Conservation (phyloP, 2,329 filamentous ascomycete species). For the Ophidiomyces ophidiicola region DNA sequence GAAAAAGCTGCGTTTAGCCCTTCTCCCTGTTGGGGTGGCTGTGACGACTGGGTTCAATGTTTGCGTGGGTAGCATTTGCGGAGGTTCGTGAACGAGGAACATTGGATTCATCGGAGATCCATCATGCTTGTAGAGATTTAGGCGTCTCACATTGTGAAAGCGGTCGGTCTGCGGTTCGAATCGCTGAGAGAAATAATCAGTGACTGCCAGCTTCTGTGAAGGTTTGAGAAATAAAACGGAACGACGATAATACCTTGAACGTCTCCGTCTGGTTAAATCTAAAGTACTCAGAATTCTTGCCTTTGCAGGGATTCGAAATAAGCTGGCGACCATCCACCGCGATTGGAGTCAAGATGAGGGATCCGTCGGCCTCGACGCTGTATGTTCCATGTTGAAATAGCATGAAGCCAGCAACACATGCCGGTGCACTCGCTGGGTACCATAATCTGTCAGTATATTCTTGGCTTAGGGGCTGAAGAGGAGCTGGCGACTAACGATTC, state of each 20-base stretch:
- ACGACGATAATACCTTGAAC: slow-evolving; percentile 41
- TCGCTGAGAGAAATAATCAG: slow-evolving; percentile 19
- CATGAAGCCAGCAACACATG: slow-evolving; percentile 53
- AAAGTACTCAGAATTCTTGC: slow-evolving; percentile 45
- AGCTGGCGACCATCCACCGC: slow-evolving; percentile 56
- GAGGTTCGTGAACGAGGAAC: slow-evolving; percentile 51
- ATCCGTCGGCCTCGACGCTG: slow-evolving; percentile 44
- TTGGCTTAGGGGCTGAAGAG: not conserved
- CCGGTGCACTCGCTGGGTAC: slow-evolving; percentile 43
- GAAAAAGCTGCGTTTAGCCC: slow-evolving; percentile 24
- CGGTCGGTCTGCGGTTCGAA: slow-evolving; percentile 41
- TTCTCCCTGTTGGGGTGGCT: slow-evolving; percentile 26
- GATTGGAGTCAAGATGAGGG: slow-evolving; percentile 49
- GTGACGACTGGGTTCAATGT: slow-evolving; percentile 47
- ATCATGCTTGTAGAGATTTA: slow-evolving; percentile 53
- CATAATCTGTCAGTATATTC: slow-evolving; percentile 12
- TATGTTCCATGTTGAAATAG: slow-evolving; percentile 63
- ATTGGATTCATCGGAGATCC: slow-evolving; percentile 55
- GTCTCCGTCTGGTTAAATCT: slow-evolving; percentile 54
- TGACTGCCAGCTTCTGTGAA: not conserved
- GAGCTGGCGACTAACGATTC: slow-evolving; percentile 45
- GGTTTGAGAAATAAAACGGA: not conserved
- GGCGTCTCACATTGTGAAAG: slow-evolving; percentile 50
- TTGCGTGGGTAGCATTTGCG: slow-evolving; percentile 57
- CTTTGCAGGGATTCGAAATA: slow-evolving; percentile 51